A percentile compares a stretch with the other conserved stretches of the same genome.
These are phyloP conservation scores for Apiospora koreana DNA, from an alignment of 2,329 filamentous ascomycete species.

Conservation along the genomic window DNA sequence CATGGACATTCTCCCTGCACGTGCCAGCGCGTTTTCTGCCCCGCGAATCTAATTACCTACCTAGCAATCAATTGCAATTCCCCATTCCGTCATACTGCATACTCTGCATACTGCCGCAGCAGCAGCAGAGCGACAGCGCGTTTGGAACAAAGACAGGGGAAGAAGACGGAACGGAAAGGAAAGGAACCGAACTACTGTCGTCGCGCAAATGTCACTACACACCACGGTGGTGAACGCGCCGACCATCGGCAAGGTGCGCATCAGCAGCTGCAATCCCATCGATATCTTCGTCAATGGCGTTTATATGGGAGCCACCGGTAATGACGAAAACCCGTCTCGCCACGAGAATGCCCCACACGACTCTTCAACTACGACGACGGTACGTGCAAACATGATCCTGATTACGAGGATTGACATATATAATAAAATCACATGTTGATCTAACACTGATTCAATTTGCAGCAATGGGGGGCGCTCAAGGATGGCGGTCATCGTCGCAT, in stretches of 20 bases:
- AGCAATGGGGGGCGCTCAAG: background rate
- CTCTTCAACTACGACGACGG: background rate
- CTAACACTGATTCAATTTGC: background rate
- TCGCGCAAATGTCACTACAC: conserved; percentile 1
- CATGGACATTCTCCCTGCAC: conserved; percentile 4
- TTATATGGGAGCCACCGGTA: conserved; percentile 7
- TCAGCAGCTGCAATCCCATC: conserved; percentile 23
- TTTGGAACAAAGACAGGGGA: background rate
- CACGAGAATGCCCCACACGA: background rate
- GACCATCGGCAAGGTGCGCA: conserved; percentile 19
- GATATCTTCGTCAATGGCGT: conserved; percentile 17
- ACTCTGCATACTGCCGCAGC: no score
- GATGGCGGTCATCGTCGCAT: background rate
- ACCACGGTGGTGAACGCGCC: conserved; percentile 8
- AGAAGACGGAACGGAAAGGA: background rate
- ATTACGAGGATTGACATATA: no score
- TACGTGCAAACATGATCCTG: background rate
- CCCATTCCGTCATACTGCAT: background rate
- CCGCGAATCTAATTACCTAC: background rate
- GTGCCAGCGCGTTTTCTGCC: conserved; percentile 1
- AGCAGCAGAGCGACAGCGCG: background rate
- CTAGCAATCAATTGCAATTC: background rate
- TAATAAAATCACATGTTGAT: background rate
- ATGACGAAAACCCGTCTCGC: background rate
- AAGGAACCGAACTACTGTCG: background rate